Percentiles rank a stretch among this genome's conserved stretches.
Conservation (phyloP, 1,139 yeast genomes). For the Debaryomyces coudertii region DNA sequence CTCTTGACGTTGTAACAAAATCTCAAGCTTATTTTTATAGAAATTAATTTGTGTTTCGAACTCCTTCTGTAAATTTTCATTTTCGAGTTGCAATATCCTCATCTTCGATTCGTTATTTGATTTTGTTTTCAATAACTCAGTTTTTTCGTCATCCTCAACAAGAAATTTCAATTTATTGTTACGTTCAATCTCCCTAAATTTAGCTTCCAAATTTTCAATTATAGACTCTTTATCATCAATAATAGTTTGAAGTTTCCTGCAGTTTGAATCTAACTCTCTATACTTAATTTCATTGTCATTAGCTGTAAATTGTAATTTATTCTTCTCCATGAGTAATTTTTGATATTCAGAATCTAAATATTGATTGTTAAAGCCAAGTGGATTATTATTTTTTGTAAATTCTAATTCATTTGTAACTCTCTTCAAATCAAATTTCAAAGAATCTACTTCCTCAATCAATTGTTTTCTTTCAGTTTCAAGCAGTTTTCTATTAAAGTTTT, state of each 20-base stretch:
- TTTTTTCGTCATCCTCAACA: constrained; percentile 36
- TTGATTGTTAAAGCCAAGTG: not conserved
- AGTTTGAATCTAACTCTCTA: constrained; percentile 22
- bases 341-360: constrained; percentile 22
- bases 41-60: constrained; percentile 34
- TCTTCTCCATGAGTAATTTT: constrained; percentile 21
- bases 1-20: constrained; percentile 11
- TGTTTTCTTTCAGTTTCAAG: constrained; percentile 24
- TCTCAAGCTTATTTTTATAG: constrained; percentile 28
- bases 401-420: constrained; percentile 63
- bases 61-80: constrained; percentile 35
- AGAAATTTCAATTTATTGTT: constrained; percentile 23
- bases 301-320: constrained; percentile 17
- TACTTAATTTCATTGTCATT: constrained; percentile 20
- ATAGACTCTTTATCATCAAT: constrained; percentile 37
- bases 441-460: constrained; percentile 21
- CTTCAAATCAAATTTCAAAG: constrained; percentile 21
- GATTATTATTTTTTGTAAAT: constrained; percentile 55
- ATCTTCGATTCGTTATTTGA: constrained; percentile 38
- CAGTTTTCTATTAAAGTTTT: constrained; percentile 22
- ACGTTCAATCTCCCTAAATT: constrained; percentile 29
- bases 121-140: constrained; percentile 33
- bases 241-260: constrained; percentile 5
- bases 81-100: constrained; percentile 38
- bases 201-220: constrained; percentile 32